Evolutionary conservation across 2,329 filamentous ascomycete genomes (phyloP).

Genomic region (Didymella segeticola): DNA sequence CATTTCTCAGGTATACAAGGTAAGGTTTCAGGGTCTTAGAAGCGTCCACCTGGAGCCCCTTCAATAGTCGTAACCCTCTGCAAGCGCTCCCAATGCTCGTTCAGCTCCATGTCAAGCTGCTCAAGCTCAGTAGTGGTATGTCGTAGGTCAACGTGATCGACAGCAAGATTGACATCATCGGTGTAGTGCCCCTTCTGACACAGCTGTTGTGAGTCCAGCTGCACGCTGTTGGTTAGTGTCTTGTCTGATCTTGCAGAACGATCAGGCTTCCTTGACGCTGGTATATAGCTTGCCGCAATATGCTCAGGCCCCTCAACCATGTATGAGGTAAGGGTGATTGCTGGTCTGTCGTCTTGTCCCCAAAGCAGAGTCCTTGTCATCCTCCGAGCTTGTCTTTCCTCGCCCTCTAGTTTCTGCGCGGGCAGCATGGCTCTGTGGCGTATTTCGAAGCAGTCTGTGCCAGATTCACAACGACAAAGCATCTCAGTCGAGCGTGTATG

Average conservation of each 20-base stretch:
- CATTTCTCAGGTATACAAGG: neutral
- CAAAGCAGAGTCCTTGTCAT: neutral
- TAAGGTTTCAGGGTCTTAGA: neutral
- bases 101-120: neutral
- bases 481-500: neutral
- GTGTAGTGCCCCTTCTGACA: neutral
- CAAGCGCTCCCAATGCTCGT: conserved; percentile 1
- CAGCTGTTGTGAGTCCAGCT: neutral
- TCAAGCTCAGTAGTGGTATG: neutral
- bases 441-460: neutral
- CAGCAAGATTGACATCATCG: neutral
- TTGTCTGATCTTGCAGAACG: neutral
- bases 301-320: neutral
- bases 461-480: neutral
- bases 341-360: neutral
- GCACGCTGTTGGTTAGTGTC: too few relatives aligned
- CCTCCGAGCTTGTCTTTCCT: neutral
- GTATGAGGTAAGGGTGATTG: neutral
- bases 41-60: neutral
- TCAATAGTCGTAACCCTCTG: conserved; percentile 7
- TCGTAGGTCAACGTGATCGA: neutral
- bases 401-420: neutral
- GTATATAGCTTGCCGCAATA: neutral
- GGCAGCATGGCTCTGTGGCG: neutral
- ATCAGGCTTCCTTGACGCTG: too few relatives aligned